Conservation (phyloP, 352 stramenopile genomes). For the Phytophthora constricta region DNA sequence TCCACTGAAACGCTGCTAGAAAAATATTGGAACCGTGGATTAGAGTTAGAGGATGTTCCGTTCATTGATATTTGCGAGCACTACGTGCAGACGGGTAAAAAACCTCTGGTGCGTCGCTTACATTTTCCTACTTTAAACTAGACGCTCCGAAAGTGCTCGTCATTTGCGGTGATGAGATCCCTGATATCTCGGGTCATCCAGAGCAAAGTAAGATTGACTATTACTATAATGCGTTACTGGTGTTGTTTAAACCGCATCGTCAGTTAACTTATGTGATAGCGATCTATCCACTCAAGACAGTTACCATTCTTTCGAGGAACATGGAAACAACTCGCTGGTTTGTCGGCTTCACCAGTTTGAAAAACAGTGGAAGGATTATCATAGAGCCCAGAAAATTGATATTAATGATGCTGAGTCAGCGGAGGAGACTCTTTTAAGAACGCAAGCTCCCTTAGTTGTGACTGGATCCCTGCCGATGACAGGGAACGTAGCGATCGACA, state of each 20-base stretch:
- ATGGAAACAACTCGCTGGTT: background rate
- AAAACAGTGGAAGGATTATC: slow-evolving; percentile 14
- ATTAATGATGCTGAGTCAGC: background rate
- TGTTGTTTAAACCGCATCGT: slow-evolving; percentile 28
- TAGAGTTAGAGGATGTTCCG: background rate
- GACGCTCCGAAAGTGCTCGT: slow-evolving; percentile 1
- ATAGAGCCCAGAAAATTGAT: background rate
- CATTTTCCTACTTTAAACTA: background rate
- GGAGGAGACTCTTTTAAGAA: slow-evolving; percentile 11
- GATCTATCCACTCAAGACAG: background rate
- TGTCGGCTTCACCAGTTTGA: background rate
- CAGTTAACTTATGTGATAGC: background rate
- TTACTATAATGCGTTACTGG: slow-evolving; percentile 12
- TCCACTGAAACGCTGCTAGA: slow-evolving; percentile 2
- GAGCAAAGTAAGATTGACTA: background rate
- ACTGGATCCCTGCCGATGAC: background rate
- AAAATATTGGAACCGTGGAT: slow-evolving; percentile 10
- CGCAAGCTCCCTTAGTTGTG: background rate
- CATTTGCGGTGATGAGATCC: slow-evolving; percentile 16
- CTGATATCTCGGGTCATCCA: background rate
- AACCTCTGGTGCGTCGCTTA: background rate
- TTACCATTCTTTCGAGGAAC: background rate
- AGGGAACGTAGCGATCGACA: background rate
- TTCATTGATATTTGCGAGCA: slow-evolving; percentile 21
- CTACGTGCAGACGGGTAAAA: background rate